These are phyloP conservation scores for Pythium coloratum DNA, from an alignment of 352 stramenopile species.

Conservation along the genomic window DNA sequence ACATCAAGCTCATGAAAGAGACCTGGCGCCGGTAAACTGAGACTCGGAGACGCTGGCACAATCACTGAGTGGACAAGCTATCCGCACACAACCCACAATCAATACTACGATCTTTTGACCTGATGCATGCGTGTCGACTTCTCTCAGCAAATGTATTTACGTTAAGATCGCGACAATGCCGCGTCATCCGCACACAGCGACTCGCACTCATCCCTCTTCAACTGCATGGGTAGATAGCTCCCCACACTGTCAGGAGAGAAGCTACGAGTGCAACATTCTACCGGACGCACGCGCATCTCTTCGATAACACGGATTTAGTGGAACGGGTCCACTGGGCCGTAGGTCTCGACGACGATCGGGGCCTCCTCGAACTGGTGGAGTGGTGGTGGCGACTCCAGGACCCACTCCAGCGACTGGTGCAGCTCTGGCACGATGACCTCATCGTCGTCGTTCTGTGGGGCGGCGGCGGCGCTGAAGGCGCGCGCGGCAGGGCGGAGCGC, in stretches of 20 bases:
- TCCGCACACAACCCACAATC: not conserved
- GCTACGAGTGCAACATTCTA: not conserved
- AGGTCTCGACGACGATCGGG: conserved; percentile 88
- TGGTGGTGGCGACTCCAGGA: conserved; percentile 77
- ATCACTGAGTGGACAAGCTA: not conserved
- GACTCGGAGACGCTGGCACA: not conserved
- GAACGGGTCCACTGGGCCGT: conserved; percentile 80
- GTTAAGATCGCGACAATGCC: conserved; percentile 26
- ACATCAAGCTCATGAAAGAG: conserved; percentile 89
- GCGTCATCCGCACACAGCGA: not conserved
- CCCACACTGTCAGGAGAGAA: not conserved
- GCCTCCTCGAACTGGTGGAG: conserved; percentile 90
- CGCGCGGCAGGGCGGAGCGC: conserved; percentile 49
- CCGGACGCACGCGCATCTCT: conserved; percentile 7
- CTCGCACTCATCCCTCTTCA: conserved; percentile 1
- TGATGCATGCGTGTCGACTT: not conserved
- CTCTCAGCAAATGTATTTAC: conserved; percentile 29
- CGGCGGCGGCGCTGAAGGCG: conserved; percentile 55
- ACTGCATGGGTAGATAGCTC: not conserved
- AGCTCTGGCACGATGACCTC: conserved; percentile 85
- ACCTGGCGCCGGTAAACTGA: conserved; percentile 73
- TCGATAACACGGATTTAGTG: conserved; percentile 45
- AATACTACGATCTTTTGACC: not conserved
- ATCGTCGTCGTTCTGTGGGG: conserved; percentile 53
- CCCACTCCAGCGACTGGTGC: conserved; percentile 84